Conservation (phyloP, 2,329 filamentous ascomycete genomes). For the Pestalotiopsis sp. region DNA sequence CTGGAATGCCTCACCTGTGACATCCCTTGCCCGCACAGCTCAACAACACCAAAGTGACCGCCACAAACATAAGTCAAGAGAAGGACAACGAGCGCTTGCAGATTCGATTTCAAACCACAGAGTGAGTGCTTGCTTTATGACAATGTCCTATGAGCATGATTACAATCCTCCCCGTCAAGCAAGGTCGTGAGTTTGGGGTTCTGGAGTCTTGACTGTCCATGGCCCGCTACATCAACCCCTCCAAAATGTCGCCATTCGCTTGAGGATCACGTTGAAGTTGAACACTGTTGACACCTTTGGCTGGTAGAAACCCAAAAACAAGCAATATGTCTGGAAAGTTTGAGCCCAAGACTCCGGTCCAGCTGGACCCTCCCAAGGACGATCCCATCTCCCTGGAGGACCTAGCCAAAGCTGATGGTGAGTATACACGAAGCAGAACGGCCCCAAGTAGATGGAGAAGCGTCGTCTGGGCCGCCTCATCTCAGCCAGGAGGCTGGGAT, state of each 20-base stretch:
- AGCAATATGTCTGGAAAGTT: slow-evolving; percentile 65
- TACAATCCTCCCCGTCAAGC: neutral
- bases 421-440: slow-evolving; percentile 32
- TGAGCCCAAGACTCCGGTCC: slow-evolving; percentile 76
- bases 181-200: neutral
- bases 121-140: neutral
- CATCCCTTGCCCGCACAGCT: neutral
- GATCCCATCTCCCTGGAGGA: slow-evolving; percentile 83
- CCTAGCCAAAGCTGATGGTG: slow-evolving; percentile 82
- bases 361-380: slow-evolving; percentile 82
- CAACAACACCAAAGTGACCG: neutral
- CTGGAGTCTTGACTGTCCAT: neutral
- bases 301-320: neutral
- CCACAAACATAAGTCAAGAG: neutral
- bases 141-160: neutral
- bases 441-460: neutral
- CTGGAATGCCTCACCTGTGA: slow-evolving; percentile 7
- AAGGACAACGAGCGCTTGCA: neutral
- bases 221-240: neutral
- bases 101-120: neutral
- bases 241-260: neutral
- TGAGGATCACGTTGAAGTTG: neutral
- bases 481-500: neutral
- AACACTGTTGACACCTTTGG: neutral
- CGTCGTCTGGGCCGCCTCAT: neutral